phyloP scores from a whole-genome alignment of 345 rosid species.

The Arabidopsis arenosa region DNA sequence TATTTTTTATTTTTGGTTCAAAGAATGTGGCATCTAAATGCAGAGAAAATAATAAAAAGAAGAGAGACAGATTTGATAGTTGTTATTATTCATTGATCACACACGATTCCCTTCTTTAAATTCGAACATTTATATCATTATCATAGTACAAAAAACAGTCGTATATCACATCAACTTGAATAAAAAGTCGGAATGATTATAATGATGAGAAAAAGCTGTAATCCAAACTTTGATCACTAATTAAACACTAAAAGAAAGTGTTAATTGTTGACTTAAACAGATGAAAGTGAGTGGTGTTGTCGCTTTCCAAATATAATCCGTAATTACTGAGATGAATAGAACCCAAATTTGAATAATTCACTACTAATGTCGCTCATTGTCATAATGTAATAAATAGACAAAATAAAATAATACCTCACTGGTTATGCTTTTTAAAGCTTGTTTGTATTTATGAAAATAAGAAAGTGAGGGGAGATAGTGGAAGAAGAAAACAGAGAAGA shows the following conservation, averaged over 20 bases:
- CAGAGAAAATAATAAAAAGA: constrained; percentile 19
- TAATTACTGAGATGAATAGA: constrained; percentile 27
- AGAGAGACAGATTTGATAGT: constrained; percentile 45
- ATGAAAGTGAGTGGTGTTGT: constrained; percentile 36
- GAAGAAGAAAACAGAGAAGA: constrained; percentile 37
- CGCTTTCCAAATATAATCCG: constrained; percentile 30
- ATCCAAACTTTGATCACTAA: constrained; percentile 21
- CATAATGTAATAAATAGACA: background rate
- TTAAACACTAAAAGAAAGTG: constrained; percentile 33
- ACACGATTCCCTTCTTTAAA: constrained; percentile 12
- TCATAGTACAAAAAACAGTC: constrained; percentile 10
- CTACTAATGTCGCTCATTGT: background rate
- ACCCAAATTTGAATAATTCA: constrained; percentile 18
- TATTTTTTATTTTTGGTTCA: background rate
- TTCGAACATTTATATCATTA: constrained; percentile 12
- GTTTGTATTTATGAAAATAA: constrained; percentile 23
- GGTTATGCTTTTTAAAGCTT: background rate
- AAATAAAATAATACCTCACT: background rate
- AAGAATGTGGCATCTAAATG: constrained; percentile 14
- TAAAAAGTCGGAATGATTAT: constrained; percentile 20
- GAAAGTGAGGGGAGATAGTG: constrained; percentile 42
- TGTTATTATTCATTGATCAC: constrained; percentile 44
- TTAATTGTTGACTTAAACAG: constrained; percentile 45
- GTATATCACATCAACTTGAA: constrained; percentile 40
- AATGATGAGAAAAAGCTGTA: constrained; percentile 35